phyloP scores from a whole-genome alignment of 169 alveolate species.

The Cryptosporidium canis region DNA sequence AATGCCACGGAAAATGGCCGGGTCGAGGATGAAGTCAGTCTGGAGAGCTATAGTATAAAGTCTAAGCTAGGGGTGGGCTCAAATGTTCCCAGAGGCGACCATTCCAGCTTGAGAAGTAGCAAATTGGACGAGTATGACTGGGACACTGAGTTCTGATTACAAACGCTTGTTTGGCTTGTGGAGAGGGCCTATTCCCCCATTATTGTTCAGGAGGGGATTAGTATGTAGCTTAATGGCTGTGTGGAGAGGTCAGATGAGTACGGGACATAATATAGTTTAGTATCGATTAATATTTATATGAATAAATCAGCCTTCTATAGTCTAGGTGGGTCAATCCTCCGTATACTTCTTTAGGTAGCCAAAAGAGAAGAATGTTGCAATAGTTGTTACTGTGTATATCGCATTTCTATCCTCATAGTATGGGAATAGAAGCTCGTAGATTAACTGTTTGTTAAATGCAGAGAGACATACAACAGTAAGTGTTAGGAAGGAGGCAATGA shows the following conservation, averaged over 20 bases:
- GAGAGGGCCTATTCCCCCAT: too few species aligned
- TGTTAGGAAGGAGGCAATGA: slow-evolving; percentile 58
- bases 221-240: too few species aligned
- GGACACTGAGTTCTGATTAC: slow-evolving; percentile 52
- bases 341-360: slow-evolving; percentile 33
- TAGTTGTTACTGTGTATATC: slow-evolving; percentile 27
- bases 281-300: not conserved
- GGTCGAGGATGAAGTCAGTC: not conserved
- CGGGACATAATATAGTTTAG: too few species aligned
- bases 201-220: too few species aligned
- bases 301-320: not conserved
- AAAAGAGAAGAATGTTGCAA: slow-evolving; percentile 56
- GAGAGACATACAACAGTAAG: slow-evolving; percentile 44
- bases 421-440: slow-evolving; percentile 57
- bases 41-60: not conserved
- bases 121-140: slow-evolving; percentile 48
- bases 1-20: not conserved
- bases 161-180: too few species aligned
- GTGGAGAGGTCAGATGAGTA: too few species aligned
- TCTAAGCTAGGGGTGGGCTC: not conserved
- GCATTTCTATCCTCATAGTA: slow-evolving; percentile 56
- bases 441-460: slow-evolving; percentile 63
- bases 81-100: not conserved
- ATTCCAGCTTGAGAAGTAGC: not conserved
- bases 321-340: not conserved